These are phyloP conservation scores for Cucurbita pepo DNA, from an alignment of 306 rosid species.

Conservation along the genomic window DNA sequence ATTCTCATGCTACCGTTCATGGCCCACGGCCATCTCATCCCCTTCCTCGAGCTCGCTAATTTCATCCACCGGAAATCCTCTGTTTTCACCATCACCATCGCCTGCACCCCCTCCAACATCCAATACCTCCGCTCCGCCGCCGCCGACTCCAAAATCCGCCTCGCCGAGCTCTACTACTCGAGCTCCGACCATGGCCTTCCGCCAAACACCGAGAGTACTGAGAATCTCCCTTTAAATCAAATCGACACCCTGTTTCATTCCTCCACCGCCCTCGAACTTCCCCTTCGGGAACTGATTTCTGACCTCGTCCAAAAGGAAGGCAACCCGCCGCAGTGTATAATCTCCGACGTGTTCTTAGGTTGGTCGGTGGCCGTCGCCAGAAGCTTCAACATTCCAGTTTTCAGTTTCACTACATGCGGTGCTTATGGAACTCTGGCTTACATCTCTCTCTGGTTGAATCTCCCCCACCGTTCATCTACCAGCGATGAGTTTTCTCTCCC, in stretches of 20 bases:
- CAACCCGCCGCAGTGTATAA: slow-evolving; percentile 22
- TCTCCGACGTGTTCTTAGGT: slow-evolving; percentile 41
- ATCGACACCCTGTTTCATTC: slow-evolving; percentile 16
- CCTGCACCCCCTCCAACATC: slow-evolving; percentile 49
- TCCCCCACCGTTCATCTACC: slow-evolving; percentile 33
- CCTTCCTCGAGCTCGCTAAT: slow-evolving; percentile 44
- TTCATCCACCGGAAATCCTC: slow-evolving; percentile 22
- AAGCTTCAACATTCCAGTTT: slow-evolving; percentile 18
- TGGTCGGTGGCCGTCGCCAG: slow-evolving; percentile 40
- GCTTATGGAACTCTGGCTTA: slow-evolving; percentile 62
- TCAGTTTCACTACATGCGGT: slow-evolving; percentile 46
- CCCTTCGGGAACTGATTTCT: slow-evolving; percentile 19
- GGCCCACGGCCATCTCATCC: slow-evolving; percentile 72
- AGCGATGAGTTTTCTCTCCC: slow-evolving; percentile 32
- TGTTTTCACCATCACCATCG: slow-evolving; percentile 36
- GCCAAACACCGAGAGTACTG: slow-evolving; percentile 43
- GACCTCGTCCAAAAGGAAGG: slow-evolving; percentile 25
- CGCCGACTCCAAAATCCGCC: slow-evolving; percentile 4
- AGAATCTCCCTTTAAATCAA: slow-evolving; percentile 22
- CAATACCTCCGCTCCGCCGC: slow-evolving; percentile 30
- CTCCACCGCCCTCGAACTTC: slow-evolving; percentile 32
- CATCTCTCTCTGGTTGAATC: slow-evolving; percentile 41
- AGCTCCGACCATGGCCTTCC: slow-evolving; percentile 31
- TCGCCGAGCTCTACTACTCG: slow-evolving; percentile 33
- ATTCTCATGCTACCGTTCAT: slow-evolving; percentile 56